Evolutionary conservation across 352 stramenopile species (phyloP).

Genomic region (Phytophthora hybrid): DNA sequence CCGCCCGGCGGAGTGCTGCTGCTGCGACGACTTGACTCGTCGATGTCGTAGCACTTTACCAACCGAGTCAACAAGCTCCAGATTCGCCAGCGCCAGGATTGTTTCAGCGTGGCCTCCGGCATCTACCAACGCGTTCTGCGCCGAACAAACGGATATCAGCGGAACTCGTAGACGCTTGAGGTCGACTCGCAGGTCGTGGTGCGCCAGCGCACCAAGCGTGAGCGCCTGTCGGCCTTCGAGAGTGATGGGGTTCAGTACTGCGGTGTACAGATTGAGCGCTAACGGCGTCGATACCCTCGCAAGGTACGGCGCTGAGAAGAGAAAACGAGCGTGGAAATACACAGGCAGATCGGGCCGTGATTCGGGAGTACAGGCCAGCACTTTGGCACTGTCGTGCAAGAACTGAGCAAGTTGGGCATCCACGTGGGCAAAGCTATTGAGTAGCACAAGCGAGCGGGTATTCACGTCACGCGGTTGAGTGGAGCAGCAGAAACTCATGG

Average conservation of each 20-base stretch:
- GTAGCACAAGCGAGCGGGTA: conserved; percentile 82
- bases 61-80: conserved; percentile 82
- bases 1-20: conserved; percentile 23
- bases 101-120: conserved; percentile 79
- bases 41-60: conserved; percentile 70
- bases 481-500: conserved; percentile 77
- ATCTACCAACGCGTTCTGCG: conserved; percentile 89
- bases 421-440: conserved; percentile 93
- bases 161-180: conserved; percentile 71
- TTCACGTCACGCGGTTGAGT: conserved; percentile 55
- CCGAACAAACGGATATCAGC: conserved; percentile 90
- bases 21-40: conserved; percentile 28
- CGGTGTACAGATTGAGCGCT: conserved; percentile 96
- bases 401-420: conserved; percentile 93
- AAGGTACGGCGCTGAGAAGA: conserved; percentile 94
- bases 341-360: conserved; percentile 93
- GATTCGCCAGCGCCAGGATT: conserved; percentile 61
- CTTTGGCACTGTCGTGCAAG: conserved; percentile 95
- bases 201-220: conserved; percentile 88
- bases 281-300: conserved; percentile 93
- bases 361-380: conserved; percentile 92
- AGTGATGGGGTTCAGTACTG: conserved; percentile 95
- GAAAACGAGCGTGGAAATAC: conserved; percentile 95
- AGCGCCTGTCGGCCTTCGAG: conserved; percentile 91
- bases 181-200: conserved; percentile 77